Percentiles rank a stretch among this genome's conserved stretches.
Evolutionary conservation across 352 stramenopile genomes (phyloP).

Genomic region (Phytophthora boehmeriae): DNA sequence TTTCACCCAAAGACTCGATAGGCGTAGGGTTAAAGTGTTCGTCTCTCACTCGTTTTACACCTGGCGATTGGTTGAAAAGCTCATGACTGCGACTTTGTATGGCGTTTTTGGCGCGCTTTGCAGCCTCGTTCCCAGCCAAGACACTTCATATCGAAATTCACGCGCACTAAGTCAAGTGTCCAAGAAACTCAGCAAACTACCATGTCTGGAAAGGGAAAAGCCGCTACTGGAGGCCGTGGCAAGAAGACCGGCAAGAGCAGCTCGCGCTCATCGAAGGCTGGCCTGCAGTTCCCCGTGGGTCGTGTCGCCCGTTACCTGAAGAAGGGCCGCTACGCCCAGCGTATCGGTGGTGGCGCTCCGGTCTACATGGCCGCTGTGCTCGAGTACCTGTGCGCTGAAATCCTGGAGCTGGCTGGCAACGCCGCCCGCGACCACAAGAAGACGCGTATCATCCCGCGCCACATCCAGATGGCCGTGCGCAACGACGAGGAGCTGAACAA

Average conservation of each 20-base stretch:
- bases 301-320: conserved; percentile 94
- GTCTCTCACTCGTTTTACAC: conserved; percentile 9
- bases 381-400: conserved; percentile 95
- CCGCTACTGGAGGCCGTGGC: conserved; percentile 68
- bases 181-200: conserved; percentile 24
- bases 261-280: conserved; percentile 88
- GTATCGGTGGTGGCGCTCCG: conserved; percentile 91
- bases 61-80: neutral
- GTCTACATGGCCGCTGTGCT: conserved; percentile 96
- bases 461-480: conserved; percentile 95
- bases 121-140: neutral
- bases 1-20: conserved; percentile 25
- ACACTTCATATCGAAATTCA: conserved; percentile 36
- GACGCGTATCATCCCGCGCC: conserved; percentile 94
- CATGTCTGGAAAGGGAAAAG: conserved; percentile 85
- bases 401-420: conserved; percentile 95
- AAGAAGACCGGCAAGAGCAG: conserved; percentile 70
- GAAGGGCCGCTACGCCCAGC: conserved; percentile 91
- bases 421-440: conserved; percentile 97
- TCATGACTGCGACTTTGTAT: neutral
- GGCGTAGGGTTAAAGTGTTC: conserved; percentile 2
- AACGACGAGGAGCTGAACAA: conserved; percentile 97
- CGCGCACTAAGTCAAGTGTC: conserved; percentile 29
- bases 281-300: conserved; percentile 95
- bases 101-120: neutral